phyloP scores from a whole-genome alignment of 805 yeast genomes.

The Cyberlindnera americana region DNA sequence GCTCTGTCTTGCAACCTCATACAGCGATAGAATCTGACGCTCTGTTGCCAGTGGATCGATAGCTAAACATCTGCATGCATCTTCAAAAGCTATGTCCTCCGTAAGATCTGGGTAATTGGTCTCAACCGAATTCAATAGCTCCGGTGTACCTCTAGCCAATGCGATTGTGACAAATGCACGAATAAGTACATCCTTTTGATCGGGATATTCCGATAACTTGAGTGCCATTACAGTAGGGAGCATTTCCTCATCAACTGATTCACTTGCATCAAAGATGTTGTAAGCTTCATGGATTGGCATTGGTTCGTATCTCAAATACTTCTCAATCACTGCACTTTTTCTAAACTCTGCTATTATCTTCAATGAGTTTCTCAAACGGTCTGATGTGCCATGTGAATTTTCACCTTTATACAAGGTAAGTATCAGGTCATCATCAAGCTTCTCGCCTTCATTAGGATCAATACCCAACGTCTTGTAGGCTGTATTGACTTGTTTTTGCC shows the following conservation, averaged over 20 bases:
- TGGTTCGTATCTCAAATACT: conserved; percentile 45
- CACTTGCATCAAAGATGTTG: conserved; percentile 44
- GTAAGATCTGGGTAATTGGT: conserved; percentile 30
- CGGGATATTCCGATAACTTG: conserved; percentile 50
- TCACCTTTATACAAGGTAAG: conserved; percentile 34
- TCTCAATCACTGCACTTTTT: conserved; percentile 33
- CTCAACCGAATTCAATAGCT: conserved; percentile 53
- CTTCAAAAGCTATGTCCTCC: conserved; percentile 29
- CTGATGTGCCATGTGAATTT: conserved; percentile 18
- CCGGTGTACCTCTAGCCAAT: conserved; percentile 49
- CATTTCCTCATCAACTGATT: conserved; percentile 62
- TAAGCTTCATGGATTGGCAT: conserved; percentile 49
- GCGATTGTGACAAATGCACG: conserved; percentile 65
- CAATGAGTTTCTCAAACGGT: conserved; percentile 36
- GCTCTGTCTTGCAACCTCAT: conserved; percentile 39
- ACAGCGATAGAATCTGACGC: conserved; percentile 48
- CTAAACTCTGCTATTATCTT: conserved; percentile 37
- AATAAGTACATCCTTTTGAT: conserved; percentile 39
- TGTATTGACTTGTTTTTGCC: conserved; percentile 42
- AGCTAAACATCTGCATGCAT: conserved; percentile 49
- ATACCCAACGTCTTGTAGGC: conserved; percentile 37
- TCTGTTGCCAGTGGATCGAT: conserved; percentile 51
- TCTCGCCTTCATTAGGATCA: conserved; percentile 26
- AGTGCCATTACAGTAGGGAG: conserved; percentile 72
- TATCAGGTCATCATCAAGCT: conserved; percentile 29